phyloP scores from a whole-genome alignment of 176 grass and related monocot species.

The Pontederia crassipes region DNA sequence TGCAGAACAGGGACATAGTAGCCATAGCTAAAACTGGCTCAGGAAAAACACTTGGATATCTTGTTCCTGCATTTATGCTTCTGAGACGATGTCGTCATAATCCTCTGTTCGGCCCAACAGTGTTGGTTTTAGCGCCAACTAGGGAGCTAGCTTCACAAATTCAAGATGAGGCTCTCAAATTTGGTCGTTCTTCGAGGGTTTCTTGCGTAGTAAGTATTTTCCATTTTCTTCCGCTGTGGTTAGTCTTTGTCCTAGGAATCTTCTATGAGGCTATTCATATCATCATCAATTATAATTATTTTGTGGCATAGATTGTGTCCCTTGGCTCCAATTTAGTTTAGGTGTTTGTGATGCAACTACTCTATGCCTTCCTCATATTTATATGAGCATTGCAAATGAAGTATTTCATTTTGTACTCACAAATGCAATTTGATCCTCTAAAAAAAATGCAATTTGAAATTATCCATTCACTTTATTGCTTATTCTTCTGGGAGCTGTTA shows the following conservation, averaged over 20 bases:
- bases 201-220: slow-evolving; percentile 76
- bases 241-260: not conserved
- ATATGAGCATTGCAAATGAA: no score
- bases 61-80: slow-evolving; percentile 99
- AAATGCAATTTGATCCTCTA: no score
- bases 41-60: slow-evolving; percentile 90
- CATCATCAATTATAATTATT: no score
- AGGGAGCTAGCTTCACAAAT: slow-evolving; percentile 96
- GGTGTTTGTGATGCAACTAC: no score
- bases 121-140: slow-evolving; percentile 81
- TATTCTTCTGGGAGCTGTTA: no score
- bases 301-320: no score
- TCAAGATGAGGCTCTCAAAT: slow-evolving; percentile 92
- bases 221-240: slow-evolving; percentile 13
- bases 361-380: no score
- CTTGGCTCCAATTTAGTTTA: no score
- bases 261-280: not conserved
- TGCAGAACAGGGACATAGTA: slow-evolving; percentile 85
- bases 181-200: slow-evolving; percentile 80
- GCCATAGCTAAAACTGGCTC: slow-evolving; percentile 97
- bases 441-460: no score
- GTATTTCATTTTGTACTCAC: no score
- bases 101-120: slow-evolving; percentile 66
- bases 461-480: no score
- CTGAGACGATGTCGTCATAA: slow-evolving; percentile 66